phyloP scores from a whole-genome alignment of 2,329 filamentous ascomycete species.

The Fusarium coffeatum region DNA sequence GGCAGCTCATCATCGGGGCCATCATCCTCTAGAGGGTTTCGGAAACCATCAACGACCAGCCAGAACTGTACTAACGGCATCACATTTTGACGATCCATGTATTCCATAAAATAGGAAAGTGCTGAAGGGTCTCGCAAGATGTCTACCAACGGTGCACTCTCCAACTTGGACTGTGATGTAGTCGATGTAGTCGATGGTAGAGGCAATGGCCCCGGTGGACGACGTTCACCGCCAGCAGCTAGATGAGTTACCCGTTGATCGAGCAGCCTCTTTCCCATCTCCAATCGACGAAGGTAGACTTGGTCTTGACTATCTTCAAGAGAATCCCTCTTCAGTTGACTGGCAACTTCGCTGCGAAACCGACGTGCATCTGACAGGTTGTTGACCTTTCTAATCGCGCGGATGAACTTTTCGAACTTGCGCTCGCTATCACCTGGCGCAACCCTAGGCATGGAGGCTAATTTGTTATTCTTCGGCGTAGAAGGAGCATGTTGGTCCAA shows the following conservation, averaged over 20 bases:
- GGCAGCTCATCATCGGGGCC: constrained; percentile 72
- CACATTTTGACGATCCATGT: constrained; percentile 90
- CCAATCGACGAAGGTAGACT: constrained; percentile 86
- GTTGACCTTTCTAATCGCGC: constrained; percentile 86
- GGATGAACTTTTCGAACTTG: constrained; percentile 93
- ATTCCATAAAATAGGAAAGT: constrained; percentile 99
- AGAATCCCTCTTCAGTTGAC: constrained; percentile 88
- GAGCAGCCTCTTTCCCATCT: constrained; percentile 89
- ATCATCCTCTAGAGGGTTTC: constrained; percentile 89
- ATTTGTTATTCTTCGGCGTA: constrained; percentile 72
- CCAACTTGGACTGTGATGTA: constrained; percentile 68
- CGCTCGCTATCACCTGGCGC: constrained; percentile 85
- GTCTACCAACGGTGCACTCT: constrained; percentile 82
- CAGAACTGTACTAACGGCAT: constrained; percentile 97
- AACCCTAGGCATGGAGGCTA: constrained; percentile 82
- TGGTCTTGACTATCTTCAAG: constrained; percentile 82
- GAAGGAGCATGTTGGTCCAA: constrained; percentile 93
- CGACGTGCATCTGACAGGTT: constrained; percentile 93
- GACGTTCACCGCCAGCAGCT: constrained; percentile 72
- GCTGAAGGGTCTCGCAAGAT: constrained; percentile 91
- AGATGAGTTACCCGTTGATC: constrained; percentile 90
- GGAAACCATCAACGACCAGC: constrained; percentile 96
- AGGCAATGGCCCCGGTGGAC: constrained; percentile 45
- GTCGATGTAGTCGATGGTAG: constrained; percentile 40
- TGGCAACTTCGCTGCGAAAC: constrained; percentile 91